A percentile compares a stretch with the other conserved stretches of the same genome.
Conservation (phyloP, 345 rosid species). For the Trapa incisa region DNA sequence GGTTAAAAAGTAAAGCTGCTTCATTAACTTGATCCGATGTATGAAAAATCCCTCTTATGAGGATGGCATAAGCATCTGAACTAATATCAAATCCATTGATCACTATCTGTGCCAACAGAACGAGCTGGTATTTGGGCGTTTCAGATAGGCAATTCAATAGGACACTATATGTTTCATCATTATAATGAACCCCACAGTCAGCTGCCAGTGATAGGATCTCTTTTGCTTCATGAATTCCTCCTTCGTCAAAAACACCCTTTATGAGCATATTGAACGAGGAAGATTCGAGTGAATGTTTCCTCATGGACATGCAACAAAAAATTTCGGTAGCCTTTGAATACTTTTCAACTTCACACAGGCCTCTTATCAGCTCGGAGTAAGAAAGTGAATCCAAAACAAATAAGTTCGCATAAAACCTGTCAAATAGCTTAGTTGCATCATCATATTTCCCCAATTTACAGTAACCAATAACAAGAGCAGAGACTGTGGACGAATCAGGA, state of each 20-base stretch:
- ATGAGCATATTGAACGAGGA: constrained; percentile 23
- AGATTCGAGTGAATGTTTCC: constrained; percentile 21
- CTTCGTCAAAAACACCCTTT: constrained; percentile 16
- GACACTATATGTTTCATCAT: constrained; percentile 17
- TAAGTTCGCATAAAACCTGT: constrained; percentile 10
- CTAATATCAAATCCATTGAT: constrained; percentile 24
- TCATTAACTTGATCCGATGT: constrained; percentile 15
- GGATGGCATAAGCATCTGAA: constrained; percentile 29
- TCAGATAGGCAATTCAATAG: constrained; percentile 26
- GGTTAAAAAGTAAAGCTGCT: constrained; percentile 22
- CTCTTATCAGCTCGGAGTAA: constrained; percentile 33
- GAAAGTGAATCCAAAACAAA: constrained; percentile 32
- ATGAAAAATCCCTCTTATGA: constrained; percentile 21
- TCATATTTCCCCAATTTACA: constrained; percentile 21
- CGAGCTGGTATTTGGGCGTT: constrained; percentile 13
- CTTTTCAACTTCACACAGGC: constrained; percentile 26
- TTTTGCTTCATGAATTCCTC: constrained; percentile 31
- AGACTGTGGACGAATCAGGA: constrained; percentile 29
- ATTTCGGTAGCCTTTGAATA: constrained; percentile 25
- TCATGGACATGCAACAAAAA: constrained; percentile 32
- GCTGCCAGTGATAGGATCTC: constrained; percentile 22
- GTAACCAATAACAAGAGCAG: constrained; percentile 35
- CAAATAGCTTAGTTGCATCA: constrained; percentile 26
- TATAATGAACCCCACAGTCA: constrained; percentile 18
- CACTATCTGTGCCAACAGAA: constrained; percentile 26